Base-by-base conservation (phyloP, 306 rosid genomes). In the Acacia confusa region DNA sequence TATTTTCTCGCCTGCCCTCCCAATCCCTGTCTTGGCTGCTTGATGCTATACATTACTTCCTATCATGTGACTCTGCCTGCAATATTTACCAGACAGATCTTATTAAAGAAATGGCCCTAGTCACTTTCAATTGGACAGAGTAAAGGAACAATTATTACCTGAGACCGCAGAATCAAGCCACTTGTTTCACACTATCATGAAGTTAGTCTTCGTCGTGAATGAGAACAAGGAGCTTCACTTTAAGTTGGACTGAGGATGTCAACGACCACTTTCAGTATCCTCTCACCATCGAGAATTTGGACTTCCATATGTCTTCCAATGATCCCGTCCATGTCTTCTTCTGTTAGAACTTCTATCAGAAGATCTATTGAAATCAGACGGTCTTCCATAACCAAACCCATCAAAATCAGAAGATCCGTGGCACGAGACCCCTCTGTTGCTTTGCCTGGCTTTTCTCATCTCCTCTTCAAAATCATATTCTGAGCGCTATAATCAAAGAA, bases 381-480 rank as follows among this genome's bases (percentile, higher is more conserved):
- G 63, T 75, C 82, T 84, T 78, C 88, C 86, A 86, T 45, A 80
- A 70, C 88, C 87, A 86, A 55, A 81, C 70, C 88, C 86, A 67
- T 66, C 77, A 74, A 38, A 60, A 72, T 90, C 89, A 36, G 94
- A 84, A 70, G 91, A 53, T 82, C 87, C 89, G 80, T 94, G 87
- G 76, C 83, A 15, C 10, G 83, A 50, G 85, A 14, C 2, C 92
- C 81, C 83, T 79, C 85, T 88, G 64, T 74, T 88, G 81, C 85
- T 80, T 79, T 79, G 83, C 75, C 87, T 90, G 34, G 88, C 71
- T 84, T 86, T 95, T 77, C 97, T 91, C 79, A 88, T 17, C 72
- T 90, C 96, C 92, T 95, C 97, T 74, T 93, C 95, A 65, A 91
- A 55, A 86, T 95, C 99, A 82, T 93, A 91, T 50, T 93, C 89